These are phyloP conservation scores for Boletus sp. DNA, from an alignment of 768 basidiomycete genomes.

Conservation along the genomic window DNA sequence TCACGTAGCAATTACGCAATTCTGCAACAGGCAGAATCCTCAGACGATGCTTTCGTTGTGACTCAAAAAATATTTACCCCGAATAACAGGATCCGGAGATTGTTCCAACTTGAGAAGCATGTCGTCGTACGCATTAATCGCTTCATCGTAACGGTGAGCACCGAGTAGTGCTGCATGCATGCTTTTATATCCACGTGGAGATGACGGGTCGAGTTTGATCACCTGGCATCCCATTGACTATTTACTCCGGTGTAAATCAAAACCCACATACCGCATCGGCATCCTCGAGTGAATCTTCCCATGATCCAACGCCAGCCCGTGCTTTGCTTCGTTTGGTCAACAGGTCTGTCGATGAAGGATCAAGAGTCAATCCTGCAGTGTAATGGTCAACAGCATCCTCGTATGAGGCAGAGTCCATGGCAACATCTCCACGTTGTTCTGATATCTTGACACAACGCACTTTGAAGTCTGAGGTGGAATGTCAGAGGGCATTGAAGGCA, in stretches of 20 bases:
- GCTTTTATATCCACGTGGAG: background rate
- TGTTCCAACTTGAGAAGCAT: background rate
- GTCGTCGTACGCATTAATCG: too few species aligned
- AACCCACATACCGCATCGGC: background rate
- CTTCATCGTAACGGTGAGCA: background rate
- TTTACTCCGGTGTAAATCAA: background rate
- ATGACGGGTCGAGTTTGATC: too few species aligned
- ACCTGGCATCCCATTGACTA: background rate
- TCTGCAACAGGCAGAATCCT: background rate
- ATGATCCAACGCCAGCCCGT: background rate
- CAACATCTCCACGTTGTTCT: background rate
- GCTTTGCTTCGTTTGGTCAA: background rate
- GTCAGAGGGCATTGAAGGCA: background rate
- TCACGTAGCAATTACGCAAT: background rate
- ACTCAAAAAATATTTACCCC: background rate
- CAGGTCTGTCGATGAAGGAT: background rate
- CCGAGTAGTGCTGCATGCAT: background rate
- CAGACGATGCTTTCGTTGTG: background rate
- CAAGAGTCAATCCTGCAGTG: background rate
- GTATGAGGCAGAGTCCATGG: background rate
- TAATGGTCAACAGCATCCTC: background rate
- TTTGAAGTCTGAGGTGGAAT: background rate
- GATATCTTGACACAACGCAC: background rate
- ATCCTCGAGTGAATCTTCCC: background rate
- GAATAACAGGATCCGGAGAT: background rate